Base-by-base conservation (phyloP, 2,329 filamentous ascomycete genomes). In the Sclerotinia glacialis region DNA sequence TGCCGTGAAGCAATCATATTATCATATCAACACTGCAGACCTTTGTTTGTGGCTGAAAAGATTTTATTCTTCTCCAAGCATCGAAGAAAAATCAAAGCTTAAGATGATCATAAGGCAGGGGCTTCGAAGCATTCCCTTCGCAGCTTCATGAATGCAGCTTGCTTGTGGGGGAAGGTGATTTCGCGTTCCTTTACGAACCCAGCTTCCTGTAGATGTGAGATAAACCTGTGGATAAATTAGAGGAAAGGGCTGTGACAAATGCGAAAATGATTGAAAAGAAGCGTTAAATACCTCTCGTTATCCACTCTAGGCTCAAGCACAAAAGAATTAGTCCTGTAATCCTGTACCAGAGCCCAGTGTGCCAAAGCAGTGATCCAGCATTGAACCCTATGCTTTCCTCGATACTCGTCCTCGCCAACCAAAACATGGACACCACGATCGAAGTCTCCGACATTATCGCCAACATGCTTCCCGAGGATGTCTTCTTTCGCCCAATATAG, bases 401-500 rank as follows among this genome's bases (percentile, higher is more conserved):
- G 83, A 66, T 93, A 96, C 80, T 95, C 96, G 73, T 97, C 88
- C 79, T 98, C 95, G 1, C 95, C 95, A 4, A 99, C 85, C 49
- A 99, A 81, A 16, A 95, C 87, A 74, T 99, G 95, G 23, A 98
- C 79, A 0, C 95, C 95, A 8, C 95, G 83, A 73, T 98, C 94
- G 78, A 90, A 98, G 73, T 97, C 91, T 9, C 85, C 86, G 0
- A 88, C 86, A 4, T 85, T 83, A 28, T 83, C 83, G 76, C 87
- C 83, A n/a, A 96, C 78, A 70, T 92, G 83, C 58, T 83, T 84
- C 0, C 91, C 92, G 0, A 99, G 77, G 0, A 82, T 80, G 74
- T 98, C 95, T 76, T 99, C 95, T 74, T 96, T 97, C 4, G 95
- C 92, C 94, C 95, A 99, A 79, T 99, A 99, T 44, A 99, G 85